These are phyloP conservation scores for Talaromyces islandicus DNA, from an alignment of 2,329 filamentous ascomycete genomes.

Conservation along the genomic window DNA sequence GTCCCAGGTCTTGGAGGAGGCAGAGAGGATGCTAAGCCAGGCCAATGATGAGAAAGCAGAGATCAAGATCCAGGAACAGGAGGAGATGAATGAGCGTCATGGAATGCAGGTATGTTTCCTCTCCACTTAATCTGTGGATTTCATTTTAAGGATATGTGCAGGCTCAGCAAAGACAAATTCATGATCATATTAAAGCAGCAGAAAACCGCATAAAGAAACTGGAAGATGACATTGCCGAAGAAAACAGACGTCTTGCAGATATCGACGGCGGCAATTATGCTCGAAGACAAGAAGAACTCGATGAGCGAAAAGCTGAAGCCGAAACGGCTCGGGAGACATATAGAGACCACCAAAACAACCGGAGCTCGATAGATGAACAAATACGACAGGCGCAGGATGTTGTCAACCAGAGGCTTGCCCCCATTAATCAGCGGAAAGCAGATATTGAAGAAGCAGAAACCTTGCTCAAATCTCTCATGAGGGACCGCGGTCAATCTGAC, in stretches of 20 bases:
- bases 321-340: conserved; percentile 39
- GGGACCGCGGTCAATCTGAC: conserved; percentile 54
- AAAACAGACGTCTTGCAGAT: conserved; percentile 54
- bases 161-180: conserved; percentile 61
- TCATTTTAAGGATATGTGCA: conserved; percentile 28
- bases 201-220: conserved; percentile 38
- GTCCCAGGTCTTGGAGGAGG: conserved; percentile 37
- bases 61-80: conserved; percentile 48
- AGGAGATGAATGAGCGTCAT: conserved; percentile 49
- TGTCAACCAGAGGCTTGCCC: conserved; percentile 16
- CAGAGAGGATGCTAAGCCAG: conserved; percentile 38
- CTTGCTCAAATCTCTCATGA: conserved; percentile 48
- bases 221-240: conserved; percentile 41
- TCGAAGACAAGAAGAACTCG: conserved; percentile 54
- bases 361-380: conserved; percentile 29
- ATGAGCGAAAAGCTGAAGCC: conserved; percentile 50
- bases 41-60: conserved; percentile 44
- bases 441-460: conserved; percentile 52
- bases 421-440: conserved; percentile 40
- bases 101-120: conserved; percentile 41
- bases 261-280: conserved; percentile 65
- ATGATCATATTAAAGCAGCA: conserved; percentile 51
- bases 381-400: conserved; percentile 29
- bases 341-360: conserved; percentile 35
- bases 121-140: conserved; percentile 9